Conservation (phyloP, 1,284 basidiomycete genomes). For the Exobasidium rhododendri region DNA sequence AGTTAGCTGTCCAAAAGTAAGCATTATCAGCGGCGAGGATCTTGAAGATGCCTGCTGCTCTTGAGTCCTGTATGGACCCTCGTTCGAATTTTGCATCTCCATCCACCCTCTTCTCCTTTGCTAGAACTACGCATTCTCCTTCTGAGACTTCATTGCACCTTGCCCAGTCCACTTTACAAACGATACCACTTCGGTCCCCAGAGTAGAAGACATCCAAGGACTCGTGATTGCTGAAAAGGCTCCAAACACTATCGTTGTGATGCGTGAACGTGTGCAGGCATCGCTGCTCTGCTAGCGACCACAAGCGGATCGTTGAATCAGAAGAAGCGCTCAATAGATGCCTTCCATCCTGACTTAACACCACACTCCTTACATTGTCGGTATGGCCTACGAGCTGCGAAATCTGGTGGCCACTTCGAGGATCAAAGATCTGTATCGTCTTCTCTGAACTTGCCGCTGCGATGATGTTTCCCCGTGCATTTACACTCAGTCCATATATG, state of each 20-base stretch:
- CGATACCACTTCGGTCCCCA: conserved; percentile 82
- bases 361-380: conserved; percentile 86
- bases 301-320: conserved; percentile 76
- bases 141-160: conserved; percentile 74
- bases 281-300: conserved; percentile 83
- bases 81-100: conserved; percentile 6
- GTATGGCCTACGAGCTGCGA: conserved; percentile 69
- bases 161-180: conserved; percentile 86
- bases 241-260: conserved; percentile 93
- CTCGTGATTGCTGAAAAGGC: conserved; percentile 80
- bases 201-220: conserved; percentile 91
- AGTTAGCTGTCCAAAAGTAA: conserved; percentile 85
- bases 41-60: conserved; percentile 69
- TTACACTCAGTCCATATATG: conserved; percentile 55
- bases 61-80: conserved; percentile 26
- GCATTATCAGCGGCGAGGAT: conserved; percentile 81
- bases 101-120: conserved; percentile 1
- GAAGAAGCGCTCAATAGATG: conserved; percentile 58
- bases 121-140: conserved; percentile 79
- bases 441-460: conserved; percentile 88
- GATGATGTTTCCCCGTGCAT: conserved; percentile 74
- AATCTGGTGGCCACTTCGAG: conserved; percentile 59
- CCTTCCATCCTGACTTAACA: conserved; percentile 82
- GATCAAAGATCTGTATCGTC: conserved; percentile 88
- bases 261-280: conserved; percentile 95